Percentiles rank a stretch among this genome's conserved stretches.
Conservation (phyloP, 2,329 filamentous ascomycete species). For the Beauveria brongniartii region DNA sequence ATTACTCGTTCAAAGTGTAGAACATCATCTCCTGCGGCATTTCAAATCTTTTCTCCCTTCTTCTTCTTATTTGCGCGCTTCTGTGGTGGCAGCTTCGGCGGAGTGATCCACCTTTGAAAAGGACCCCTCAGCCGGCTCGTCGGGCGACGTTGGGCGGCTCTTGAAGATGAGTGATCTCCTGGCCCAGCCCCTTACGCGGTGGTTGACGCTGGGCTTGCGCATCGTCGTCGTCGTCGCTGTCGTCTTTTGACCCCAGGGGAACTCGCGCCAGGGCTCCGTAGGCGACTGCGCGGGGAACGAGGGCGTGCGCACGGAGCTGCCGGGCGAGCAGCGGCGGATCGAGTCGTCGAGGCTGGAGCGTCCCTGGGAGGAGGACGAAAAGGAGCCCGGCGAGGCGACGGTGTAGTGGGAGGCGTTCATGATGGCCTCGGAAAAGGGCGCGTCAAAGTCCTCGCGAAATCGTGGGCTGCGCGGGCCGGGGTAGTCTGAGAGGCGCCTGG, state of each 20-base stretch:
- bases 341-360: conserved; percentile 22
- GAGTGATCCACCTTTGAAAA: conserved; percentile 2
- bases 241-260: conserved; percentile 20
- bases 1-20: background rate
- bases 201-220: conserved; percentile 24
- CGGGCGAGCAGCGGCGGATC: conserved; percentile 7
- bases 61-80: background rate
- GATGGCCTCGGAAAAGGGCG: conserved; percentile 28
- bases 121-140: conserved; percentile 15
- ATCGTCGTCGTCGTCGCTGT: conserved; percentile 18
- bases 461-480: conserved; percentile 21
- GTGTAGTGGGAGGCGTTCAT: conserved; percentile 24
- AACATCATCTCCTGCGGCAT: background rate
- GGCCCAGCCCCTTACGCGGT: conserved; percentile 26
- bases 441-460: conserved; percentile 31
- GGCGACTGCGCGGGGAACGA: conserved; percentile 10
- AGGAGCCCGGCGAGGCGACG: conserved; percentile 19
- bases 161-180: conserved; percentile 23
- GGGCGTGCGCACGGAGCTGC: conserved; percentile 2
- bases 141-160: conserved; percentile 13
- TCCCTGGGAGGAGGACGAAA: conserved; percentile 18
- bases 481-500: conserved; percentile 9
- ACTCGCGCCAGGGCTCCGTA: conserved; percentile 18
- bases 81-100: background rate
- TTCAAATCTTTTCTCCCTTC: too few relatives aligned